Evolutionary conservation across 2,329 filamentous ascomycete genomes (phyloP), one percentile per base, ranked within the genome.

Genomic region (Ceratocystis colombiana): DNA sequence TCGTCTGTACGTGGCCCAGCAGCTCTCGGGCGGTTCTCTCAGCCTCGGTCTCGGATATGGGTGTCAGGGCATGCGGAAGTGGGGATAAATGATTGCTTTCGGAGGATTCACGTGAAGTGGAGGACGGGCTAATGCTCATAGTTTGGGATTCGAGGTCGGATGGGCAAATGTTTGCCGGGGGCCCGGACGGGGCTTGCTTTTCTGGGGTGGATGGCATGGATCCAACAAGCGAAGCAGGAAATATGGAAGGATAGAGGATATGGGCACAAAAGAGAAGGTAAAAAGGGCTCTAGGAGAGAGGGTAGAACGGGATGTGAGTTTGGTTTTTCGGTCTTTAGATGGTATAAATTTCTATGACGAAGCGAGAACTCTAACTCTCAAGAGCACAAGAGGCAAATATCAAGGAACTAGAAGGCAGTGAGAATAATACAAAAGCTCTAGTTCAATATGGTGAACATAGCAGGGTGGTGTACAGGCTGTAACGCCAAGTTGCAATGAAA

Each of bases 21-120:
- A 80, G 82, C 69, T 82, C 78, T 17, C 73, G 74, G 37, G 73
- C 75, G 44, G 72, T 70, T 59, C 74, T 73, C 70, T 79, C 77
- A 15, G 73, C 73, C 37, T 77, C 76, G 1, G 73, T 77, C 69
- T 76, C 75, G 33, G 75, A 69, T 46, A 74, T 72, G 3, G 71
- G 70, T 8, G 77, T 77, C 41, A 77, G 69, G 55, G 75, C 76
- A 65, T 73, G 74, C 68, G 77, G 75, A 17, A 78, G 72, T 8
- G 74, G 73, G 28, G 75, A 72, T 65, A 75, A 71, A 3, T 73
- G 68, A 55, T 75, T 73, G 5, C 50, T 62, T 15, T 66, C 48
- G 5, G 45, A 45, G 50, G 65, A 66, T 15, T 64, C 59, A 22
- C 33, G 61, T 5, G 50, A 46, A 5, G 61, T 17, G 30, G 17